Conservation (phyloP, 2,329 filamentous ascomycete species). For the Cercospora janseana region DNA sequence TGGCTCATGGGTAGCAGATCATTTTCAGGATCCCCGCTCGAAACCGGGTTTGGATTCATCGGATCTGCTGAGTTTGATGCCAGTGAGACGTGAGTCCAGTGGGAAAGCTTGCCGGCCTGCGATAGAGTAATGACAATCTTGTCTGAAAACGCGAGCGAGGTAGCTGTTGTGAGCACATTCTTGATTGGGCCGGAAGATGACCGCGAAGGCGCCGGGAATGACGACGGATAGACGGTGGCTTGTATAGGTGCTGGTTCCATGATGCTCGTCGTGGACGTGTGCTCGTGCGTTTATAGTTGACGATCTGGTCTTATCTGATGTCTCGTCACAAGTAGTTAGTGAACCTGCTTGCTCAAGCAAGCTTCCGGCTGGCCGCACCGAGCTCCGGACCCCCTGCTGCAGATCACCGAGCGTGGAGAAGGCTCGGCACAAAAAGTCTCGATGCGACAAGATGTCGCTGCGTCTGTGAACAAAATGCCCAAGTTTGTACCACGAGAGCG, state of each 20-base stretch:
- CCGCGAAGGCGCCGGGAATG: slow-evolving; percentile 51
- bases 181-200: slow-evolving; percentile 60
- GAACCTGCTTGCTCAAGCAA: too few relatives aligned
- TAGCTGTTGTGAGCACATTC: slow-evolving; percentile 68
- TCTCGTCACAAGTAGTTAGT: neutral
- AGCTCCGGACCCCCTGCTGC: slow-evolving; percentile 3
- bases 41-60: slow-evolving; percentile 59
- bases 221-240: slow-evolving; percentile 48
- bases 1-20: slow-evolving; percentile 72
- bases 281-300: neutral
- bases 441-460: neutral
- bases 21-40: slow-evolving; percentile 45
- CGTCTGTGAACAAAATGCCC: slow-evolving; percentile 15
- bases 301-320: neutral
- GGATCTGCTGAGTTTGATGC: slow-evolving; percentile 62
- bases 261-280: neutral
- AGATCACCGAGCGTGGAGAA: slow-evolving; percentile 1
- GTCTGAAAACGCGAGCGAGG: slow-evolving; percentile 74
- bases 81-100: slow-evolving; percentile 91
- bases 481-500: slow-evolving; percentile 57
- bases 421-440: slow-evolving; percentile 7
- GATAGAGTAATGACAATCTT: slow-evolving; percentile 88
- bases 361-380: slow-evolving; percentile 2
- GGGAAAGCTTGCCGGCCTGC: slow-evolving; percentile 78
- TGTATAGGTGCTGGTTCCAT: slow-evolving; percentile 20